phyloP scores from a whole-genome alignment of 768 basidiomycete genomes.

The Suillus luteus region DNA sequence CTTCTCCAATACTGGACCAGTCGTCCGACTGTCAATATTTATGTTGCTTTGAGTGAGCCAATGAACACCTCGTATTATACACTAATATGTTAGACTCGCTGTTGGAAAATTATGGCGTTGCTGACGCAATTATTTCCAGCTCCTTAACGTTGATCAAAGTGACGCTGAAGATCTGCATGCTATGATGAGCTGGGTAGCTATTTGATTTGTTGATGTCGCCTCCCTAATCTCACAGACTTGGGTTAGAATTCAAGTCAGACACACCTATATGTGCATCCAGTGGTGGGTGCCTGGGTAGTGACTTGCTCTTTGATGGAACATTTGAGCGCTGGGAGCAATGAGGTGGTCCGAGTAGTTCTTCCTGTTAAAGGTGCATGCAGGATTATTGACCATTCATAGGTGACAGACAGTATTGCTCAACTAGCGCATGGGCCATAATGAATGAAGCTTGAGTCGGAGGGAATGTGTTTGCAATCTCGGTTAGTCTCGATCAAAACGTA shows the following conservation, averaged over 20 bases:
- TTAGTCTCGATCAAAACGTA: constrained; percentile 1
- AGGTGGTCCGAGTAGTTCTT: not conserved
- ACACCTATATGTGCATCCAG: not conserved
- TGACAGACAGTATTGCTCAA: not conserved
- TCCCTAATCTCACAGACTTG: not conserved
- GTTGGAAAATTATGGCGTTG: not conserved
- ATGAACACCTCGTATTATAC: not conserved
- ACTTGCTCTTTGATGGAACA: not conserved
- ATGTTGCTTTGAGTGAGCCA: not conserved
- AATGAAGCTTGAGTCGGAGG: not conserved
- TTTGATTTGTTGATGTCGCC: not conserved
- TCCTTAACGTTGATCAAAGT: not conserved
- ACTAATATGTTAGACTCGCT: not conserved
- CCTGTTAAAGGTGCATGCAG: not conserved
- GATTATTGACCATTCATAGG: not conserved
- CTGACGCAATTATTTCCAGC: not conserved
- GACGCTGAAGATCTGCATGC: not conserved
- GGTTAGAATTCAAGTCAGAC: not conserved
- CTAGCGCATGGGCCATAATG: not conserved
- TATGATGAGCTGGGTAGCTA: not conserved
- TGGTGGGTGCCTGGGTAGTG: not conserved
- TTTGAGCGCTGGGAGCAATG: not conserved
- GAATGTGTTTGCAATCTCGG: not conserved
- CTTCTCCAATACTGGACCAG: not conserved
- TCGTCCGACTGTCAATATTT: not conserved